Base-by-base conservation (phyloP, 345 rosid species). In the Eutrema yunnanense region DNA sequence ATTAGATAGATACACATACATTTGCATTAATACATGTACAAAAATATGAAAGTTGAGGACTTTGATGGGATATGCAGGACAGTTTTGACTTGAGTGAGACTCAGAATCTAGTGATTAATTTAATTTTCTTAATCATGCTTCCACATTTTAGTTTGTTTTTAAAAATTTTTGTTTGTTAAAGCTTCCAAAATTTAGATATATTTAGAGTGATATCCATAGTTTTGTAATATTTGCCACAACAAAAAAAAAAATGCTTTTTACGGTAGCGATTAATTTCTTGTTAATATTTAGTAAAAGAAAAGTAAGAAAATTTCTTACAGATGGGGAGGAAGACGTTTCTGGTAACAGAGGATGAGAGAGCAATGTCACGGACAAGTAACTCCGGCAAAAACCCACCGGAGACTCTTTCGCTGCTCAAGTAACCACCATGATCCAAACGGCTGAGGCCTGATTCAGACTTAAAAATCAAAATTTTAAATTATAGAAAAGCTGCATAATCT, bases 291-390 rank as follows among this genome's bases (percentile, higher is more conserved):
- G 49, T 12, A 13, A 32, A 34, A 16, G 4, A 32, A 14, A 67
- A 29, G 1, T 47, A 8, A 47, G 34, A 6, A 67, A 67, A 27
- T 51, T 27, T 66, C 73, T 74, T 74, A 75, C 73, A 75, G 69
- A 51, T 65, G 22, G 41, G 16, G 48, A 48, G 41, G 61, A 49
- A 8, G 55, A 54, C 9, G 27, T 30, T 11, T n/a, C 10, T 26
- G 57, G 77, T 2, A 10, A 26, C 57, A 9, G 60, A 55, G 61
- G 41, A 5, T 8, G 61, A 55, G 5, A 4, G 42, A 55, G 27
- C 12, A 55, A 55, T 4, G 12, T n/a, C 19, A 55, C 27, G 13
- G 50, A 73, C 6, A 67, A 33, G 60, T 43, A 42, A 9, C 49
- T 67, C 62, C 14, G 46, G 32, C 13, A 37, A 2, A 6, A 58